Percentiles rank a stretch among this genome's conserved stretches.
Evolutionary conservation across 306 rosid genomes (phyloP).

Genomic region (Echinosophora koreensis): DNA sequence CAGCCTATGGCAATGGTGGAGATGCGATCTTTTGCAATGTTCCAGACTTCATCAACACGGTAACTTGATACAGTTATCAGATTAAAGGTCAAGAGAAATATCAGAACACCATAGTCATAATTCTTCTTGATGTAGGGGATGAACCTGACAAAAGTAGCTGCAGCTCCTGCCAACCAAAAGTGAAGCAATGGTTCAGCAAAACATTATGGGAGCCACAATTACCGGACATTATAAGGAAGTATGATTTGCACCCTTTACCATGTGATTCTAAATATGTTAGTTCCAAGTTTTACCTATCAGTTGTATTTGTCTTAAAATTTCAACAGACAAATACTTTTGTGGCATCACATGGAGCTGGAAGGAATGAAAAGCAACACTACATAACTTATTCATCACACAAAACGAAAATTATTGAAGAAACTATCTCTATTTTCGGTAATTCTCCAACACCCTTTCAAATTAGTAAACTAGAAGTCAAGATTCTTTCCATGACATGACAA

Average conservation of each 20-base stretch:
- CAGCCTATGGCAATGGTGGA: slow-evolving; percentile 83
- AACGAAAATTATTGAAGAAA: neutral
- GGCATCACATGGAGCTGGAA: neutral
- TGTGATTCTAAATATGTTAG: neutral
- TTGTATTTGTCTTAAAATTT: slow-evolving; percentile 14
- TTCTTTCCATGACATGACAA: neutral
- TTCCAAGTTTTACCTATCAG: neutral
- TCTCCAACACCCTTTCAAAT: neutral
- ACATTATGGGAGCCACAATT: neutral
- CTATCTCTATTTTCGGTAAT: slow-evolving; percentile 15
- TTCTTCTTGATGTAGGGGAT: slow-evolving; percentile 82
- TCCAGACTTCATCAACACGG: slow-evolving; percentile 64
- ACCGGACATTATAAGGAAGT: neutral
- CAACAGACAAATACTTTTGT: slow-evolving; percentile 4
- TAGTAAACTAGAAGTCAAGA: neutral
- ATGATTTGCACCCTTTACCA: neutral
- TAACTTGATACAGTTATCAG: slow-evolving; percentile 86
- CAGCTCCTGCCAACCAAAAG: slow-evolving; percentile 68
- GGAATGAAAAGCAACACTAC: slow-evolving; percentile 9
- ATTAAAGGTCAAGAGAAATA: slow-evolving; percentile 89
- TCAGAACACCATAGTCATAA: slow-evolving; percentile 84
- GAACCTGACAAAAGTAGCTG: slow-evolving; percentile 86
- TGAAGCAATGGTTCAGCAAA: neutral
- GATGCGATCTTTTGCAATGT: slow-evolving; percentile 74
- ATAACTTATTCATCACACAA: neutral